A percentile compares a stretch with the other conserved stretches of the same genome.
Evolutionary conservation across 768 basidiomycete species (phyloP).

Genomic region (Collybiopsis luxurians): DNA sequence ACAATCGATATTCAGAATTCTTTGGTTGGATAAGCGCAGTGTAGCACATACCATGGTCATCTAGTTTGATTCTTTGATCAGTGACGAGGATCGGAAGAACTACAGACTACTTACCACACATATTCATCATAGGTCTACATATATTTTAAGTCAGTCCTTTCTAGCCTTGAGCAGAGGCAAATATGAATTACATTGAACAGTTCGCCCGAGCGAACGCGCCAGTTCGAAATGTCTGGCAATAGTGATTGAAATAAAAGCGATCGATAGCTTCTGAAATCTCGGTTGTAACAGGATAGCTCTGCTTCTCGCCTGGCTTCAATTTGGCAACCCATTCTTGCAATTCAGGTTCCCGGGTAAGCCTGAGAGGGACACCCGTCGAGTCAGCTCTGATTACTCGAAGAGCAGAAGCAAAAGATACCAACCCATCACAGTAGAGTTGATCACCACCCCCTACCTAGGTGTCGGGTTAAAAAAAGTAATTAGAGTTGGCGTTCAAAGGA

Average conservation of each 20-base stretch:
- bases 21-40: constrained; percentile 16
- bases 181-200: constrained; percentile 71
- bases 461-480: too few relatives aligned
- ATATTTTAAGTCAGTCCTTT: not conserved
- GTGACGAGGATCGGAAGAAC: constrained; percentile 1
- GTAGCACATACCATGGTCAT: constrained; percentile 69
- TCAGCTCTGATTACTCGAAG: constrained; percentile 2
- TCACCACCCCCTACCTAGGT: constrained; percentile 95
- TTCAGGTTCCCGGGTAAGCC: constrained; percentile 84
- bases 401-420: constrained; percentile 20
- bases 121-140: constrained; percentile 79
- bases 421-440: constrained; percentile 87
- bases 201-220: constrained; percentile 93
- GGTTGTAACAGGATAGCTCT: constrained; percentile 54
- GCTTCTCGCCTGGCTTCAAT: constrained; percentile 57
- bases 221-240: constrained; percentile 80
- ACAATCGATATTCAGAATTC: not conserved
- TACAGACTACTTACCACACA: constrained; percentile 56
- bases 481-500: too few relatives aligned
- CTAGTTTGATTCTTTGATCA: constrained; percentile 32
- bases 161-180: not conserved
- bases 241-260: constrained; percentile 88
- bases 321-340: constrained; percentile 80
- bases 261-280: constrained; percentile 79
- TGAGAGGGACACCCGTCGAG: constrained; percentile 19